A percentile compares a stretch with the other conserved stretches of the same genome.
These are phyloP conservation scores for Yarrowia bubula DNA, from an alignment of 805 yeast genomes.

Conservation along the genomic window DNA sequence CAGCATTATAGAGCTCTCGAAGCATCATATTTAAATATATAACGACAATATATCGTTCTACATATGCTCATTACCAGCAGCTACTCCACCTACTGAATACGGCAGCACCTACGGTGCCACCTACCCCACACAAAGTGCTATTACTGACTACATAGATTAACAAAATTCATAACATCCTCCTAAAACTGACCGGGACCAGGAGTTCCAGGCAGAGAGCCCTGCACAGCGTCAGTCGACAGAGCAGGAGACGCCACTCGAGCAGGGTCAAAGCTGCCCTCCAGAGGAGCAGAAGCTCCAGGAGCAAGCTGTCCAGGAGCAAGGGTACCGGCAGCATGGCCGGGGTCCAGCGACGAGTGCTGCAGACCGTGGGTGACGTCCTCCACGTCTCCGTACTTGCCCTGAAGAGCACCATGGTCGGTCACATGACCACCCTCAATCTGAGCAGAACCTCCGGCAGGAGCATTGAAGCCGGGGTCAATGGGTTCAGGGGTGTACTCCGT, in stretches of 20 bases:
- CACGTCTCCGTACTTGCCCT: constrained; percentile 17
- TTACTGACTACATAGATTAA: constrained; percentile 10
- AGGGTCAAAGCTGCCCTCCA: background rate
- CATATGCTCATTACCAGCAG: too few species aligned
- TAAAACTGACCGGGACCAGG: constrained; percentile 13
- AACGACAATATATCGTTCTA: too few species aligned
- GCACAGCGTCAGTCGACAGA: constrained; percentile 1
- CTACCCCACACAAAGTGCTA: background rate
- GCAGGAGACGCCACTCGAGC: constrained; percentile 4
- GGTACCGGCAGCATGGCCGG: background rate
- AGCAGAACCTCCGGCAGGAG: constrained; percentile 12
- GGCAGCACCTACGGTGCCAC: background rate
- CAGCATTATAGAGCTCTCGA: too few species aligned
- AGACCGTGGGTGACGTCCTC: constrained; percentile 7
- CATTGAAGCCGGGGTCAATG: constrained; percentile 16
- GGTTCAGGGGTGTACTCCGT: constrained; percentile 11
- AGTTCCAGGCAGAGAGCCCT: constrained; percentile 6
- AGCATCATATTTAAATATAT: too few species aligned
- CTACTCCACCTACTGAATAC: background rate
- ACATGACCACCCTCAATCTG: background rate
- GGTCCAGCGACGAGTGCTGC: background rate
- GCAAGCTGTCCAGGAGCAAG: background rate
- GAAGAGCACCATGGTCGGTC: constrained; percentile 18
- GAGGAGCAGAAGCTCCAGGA: background rate
- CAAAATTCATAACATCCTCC: background rate